Conservation (phyloP, 163 green algal genomes). For the Trebouxia gelatinosa region DNA sequence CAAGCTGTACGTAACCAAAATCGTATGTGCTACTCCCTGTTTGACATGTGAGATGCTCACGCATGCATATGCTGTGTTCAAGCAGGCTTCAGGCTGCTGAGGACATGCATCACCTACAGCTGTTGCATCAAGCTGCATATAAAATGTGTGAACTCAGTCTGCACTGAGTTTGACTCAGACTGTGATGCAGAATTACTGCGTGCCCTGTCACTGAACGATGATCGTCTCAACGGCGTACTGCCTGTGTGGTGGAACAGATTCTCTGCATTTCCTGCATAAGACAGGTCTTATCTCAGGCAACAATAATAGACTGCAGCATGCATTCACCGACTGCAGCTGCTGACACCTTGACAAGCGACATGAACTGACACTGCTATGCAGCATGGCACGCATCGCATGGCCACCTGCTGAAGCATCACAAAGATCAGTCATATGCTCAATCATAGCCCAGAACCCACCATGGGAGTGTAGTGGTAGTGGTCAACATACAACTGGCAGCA, state of each 20-base stretch:
- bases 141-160: constrained; percentile 22
- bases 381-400: too few species aligned
- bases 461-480: too few species aligned
- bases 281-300: background rate
- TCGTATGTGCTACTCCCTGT: background rate
- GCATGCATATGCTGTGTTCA: background rate
- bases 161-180: constrained; percentile 15
- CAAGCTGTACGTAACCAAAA: too few species aligned
- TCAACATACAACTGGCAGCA: too few species aligned
- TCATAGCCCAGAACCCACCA: too few species aligned
- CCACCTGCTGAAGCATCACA: too few species aligned
- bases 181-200: background rate
- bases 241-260: constrained; percentile 38
- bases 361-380: too few species aligned
- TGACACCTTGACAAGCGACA: background rate
- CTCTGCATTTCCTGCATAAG: constrained; percentile 34
- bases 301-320: too few species aligned
- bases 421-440: too few species aligned
- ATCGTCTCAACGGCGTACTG: constrained; percentile 28
- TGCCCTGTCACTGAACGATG: background rate
- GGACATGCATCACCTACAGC: background rate
- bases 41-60: background rate
- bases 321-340: too few species aligned
- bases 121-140: constrained; percentile 13
- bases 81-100: background rate